phyloP scores from a whole-genome alignment of 140 eudicot species.

The Stevia rebaudiana region DNA sequence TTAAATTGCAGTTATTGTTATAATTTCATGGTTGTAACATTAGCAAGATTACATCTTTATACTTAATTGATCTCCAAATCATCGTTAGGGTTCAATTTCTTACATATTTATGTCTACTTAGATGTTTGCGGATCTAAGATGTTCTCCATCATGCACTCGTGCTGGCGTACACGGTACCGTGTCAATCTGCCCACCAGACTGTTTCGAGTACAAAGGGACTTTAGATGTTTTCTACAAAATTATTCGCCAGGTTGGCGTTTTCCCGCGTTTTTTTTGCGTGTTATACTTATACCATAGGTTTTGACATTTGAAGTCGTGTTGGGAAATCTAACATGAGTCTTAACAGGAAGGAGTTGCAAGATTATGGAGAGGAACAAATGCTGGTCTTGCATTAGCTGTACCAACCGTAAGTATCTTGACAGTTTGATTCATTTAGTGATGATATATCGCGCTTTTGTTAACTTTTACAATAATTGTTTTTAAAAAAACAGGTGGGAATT shows the following conservation, averaged over 20 bases:
- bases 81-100: neutral
- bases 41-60: neutral
- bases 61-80: neutral
- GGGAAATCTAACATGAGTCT: slow-evolving; percentile 3
- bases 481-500: slow-evolving; percentile 73
- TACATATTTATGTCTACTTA: slow-evolving; percentile 10
- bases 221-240: slow-evolving; percentile 89
- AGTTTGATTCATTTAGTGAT: neutral
- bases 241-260: slow-evolving; percentile 67
- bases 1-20: neutral
- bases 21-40: neutral
- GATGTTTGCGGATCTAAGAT: slow-evolving; percentile 97
- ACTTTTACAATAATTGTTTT: neutral
- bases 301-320: neutral
- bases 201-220: slow-evolving; percentile 98
- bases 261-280: neutral
- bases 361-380: slow-evolving; percentile 92
- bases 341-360: slow-evolving; percentile 69
- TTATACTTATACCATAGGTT: neutral
- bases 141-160: slow-evolving; percentile 90
- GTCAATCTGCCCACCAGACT: slow-evolving; percentile 92
- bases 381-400: slow-evolving; percentile 74
- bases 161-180: slow-evolving; percentile 98
- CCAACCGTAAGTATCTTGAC: slow-evolving; percentile 59
- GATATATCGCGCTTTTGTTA: neutral